Evolutionary conservation across 1,139 yeast species (phyloP).

Genomic region (Debaryomycetaceae sp.): DNA sequence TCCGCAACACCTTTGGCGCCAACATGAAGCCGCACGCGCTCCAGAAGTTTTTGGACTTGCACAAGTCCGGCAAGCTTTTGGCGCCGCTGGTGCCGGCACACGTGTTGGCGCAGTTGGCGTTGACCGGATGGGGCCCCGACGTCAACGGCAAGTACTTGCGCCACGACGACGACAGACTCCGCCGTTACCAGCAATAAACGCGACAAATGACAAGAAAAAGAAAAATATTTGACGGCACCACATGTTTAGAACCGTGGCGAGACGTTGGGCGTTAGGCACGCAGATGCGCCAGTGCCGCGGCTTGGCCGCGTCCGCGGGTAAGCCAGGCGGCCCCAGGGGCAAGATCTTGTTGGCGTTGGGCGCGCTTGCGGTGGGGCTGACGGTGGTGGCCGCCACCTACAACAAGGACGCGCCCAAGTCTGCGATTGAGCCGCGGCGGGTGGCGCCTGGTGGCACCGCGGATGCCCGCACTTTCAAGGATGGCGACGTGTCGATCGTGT

Average conservation of each 20-base stretch:
- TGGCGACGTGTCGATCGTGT: constrained; percentile 71
- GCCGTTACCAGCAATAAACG: background rate
- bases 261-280: too few relatives aligned
- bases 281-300: too few relatives aligned
- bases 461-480: constrained; percentile 35
- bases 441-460: constrained; percentile 8
- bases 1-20: constrained; percentile 54
- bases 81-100: constrained; percentile 68
- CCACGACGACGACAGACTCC: constrained; percentile 44
- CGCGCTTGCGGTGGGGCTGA: constrained; percentile 42
- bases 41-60: constrained; percentile 57
- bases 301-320: too few relatives aligned
- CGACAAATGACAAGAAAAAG: background rate
- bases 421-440: constrained; percentile 38
- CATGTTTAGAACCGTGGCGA: background rate
- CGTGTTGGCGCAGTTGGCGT: constrained; percentile 61
- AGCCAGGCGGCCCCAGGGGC: constrained; percentile 17
- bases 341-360: constrained; percentile 30
- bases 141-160: constrained; percentile 65
- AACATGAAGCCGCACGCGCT: constrained; percentile 57
- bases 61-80: constrained; percentile 50
- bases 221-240: constrained; percentile 1
- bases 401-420: constrained; percentile 44
- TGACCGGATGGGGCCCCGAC: constrained; percentile 48
- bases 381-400: constrained; percentile 40